Evolutionary conservation across 2,329 filamentous ascomycete genomes (phyloP).

Genomic region (Phialophora verrucosa): DNA sequence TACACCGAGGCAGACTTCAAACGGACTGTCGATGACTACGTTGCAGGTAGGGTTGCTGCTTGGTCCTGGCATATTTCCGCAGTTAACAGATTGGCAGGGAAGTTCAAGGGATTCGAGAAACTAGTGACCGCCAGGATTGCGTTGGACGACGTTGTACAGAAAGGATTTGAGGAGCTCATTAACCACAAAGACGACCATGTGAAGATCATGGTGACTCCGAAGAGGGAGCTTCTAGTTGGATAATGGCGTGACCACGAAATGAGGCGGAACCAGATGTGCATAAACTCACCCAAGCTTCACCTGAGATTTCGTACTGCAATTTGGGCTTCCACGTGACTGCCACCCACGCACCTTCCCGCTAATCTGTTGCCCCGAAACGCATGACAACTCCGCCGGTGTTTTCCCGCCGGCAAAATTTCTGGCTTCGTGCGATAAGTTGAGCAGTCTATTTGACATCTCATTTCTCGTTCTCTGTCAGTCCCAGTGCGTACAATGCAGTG

Average conservation of each 20-base stretch:
- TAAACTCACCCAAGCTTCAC: neutral
- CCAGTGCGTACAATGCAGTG: neutral
- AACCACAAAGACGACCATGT: constrained; percentile 45
- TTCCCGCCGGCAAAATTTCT: constrained; percentile 9
- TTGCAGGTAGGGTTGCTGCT: constrained; percentile 21
- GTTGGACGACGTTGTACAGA: constrained; percentile 43
- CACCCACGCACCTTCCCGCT: neutral
- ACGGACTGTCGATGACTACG: constrained; percentile 41
- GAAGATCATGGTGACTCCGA: constrained; percentile 45
- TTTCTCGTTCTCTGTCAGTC: neutral
- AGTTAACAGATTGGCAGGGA: constrained; percentile 36
- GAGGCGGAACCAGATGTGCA: neutral
- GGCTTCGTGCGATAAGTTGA: neutral
- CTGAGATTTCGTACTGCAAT: neutral
- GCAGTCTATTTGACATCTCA: neutral
- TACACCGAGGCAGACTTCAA: constrained; percentile 45
- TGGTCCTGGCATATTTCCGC: neutral
- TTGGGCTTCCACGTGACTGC: neutral
- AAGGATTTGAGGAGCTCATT: constrained; percentile 44
- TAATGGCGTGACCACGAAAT: neutral
- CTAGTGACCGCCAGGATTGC: constrained; percentile 45
- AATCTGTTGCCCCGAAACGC: neutral
- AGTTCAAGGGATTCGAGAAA: constrained; percentile 43
- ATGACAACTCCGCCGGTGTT: neutral
- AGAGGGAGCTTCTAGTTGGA: constrained; percentile 19